Evolutionary conservation across 768 basidiomycete genomes (phyloP).

Genomic region (Termitomyces sp.): DNA sequence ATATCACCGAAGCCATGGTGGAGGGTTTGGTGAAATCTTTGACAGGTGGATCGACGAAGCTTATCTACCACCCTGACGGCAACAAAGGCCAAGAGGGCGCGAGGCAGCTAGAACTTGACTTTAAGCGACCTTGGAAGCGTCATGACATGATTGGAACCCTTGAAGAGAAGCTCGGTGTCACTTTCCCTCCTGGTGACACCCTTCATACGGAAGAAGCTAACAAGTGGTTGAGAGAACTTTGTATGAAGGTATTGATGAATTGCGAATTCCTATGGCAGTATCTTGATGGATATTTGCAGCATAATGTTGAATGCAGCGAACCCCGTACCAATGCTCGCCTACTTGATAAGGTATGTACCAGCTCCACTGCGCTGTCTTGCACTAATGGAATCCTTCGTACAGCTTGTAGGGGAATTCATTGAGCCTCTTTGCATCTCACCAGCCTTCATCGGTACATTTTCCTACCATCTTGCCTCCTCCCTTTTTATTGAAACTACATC

Average conservation of each 20-base stretch:
- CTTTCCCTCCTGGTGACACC: constrained; percentile 89
- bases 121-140: constrained; percentile 93
- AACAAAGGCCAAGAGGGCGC: constrained; percentile 68
- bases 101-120: constrained; percentile 72
- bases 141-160: constrained; percentile 98
- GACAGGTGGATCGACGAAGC: constrained; percentile 71
- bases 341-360: constrained; percentile 74
- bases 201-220: constrained; percentile 86
- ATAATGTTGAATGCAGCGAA: constrained; percentile 94
- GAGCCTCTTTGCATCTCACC: constrained; percentile 96
- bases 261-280: neutral
- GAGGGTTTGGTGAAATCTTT: constrained; percentile 88
- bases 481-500: neutral
- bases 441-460: constrained; percentile 76
- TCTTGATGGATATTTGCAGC: constrained; percentile 35
- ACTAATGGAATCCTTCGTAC: no score
- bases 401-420: constrained; percentile 98
- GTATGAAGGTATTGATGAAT: constrained; percentile 63
- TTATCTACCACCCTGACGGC: constrained; percentile 91
- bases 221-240: constrained; percentile 79
- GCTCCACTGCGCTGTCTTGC: neutral
- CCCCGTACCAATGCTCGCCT: constrained; percentile 93
- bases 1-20: constrained; percentile 86
- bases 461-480: neutral
- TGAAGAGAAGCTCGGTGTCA: constrained; percentile 88